Base-by-base conservation (phyloP, 345 rosid species). In the Sonneratia alba region DNA sequence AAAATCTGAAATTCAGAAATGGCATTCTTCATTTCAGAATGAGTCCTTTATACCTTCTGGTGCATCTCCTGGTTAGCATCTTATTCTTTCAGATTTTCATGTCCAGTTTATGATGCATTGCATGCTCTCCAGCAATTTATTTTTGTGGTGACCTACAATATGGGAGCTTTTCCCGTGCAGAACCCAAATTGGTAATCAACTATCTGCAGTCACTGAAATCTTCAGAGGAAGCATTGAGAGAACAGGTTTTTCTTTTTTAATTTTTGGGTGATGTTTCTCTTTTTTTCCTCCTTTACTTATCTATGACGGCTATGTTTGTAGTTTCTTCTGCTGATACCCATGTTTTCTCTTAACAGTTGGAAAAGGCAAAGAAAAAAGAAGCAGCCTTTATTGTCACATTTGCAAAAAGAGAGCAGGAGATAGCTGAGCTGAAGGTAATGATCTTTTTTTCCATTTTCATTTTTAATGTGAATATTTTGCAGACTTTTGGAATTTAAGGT, bases 321-420 rank as follows among this genome's bases (percentile, higher is more conserved):
- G 22, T 57, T 3, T 18, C 32, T n/a, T 57, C 3, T 22, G 32
- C 10, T 62, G 6, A 62, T 32, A 12, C 13, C 36, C 32, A 27
- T 62, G 24, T 24, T 75, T 74, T 69, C 61, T 79, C 74, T 81
- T 70, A 68, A 77, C 86, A 95, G 97, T 83, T 95, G 70, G 97
- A 95, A 73, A 87, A 90, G 51, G 96, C 97, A 21, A 92, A 85
- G 90, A 90, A 94, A 80, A 95, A 95, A 81, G 99, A 95, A 84
- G 99, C 97, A 63, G 92, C 99, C 19, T 92, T 89, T 80, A 92
- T 95, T 76, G 97, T 95, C 69, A 90, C 92, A 71, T 95, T 92
- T 79, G 97, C 96, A 1, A 95, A 95, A 82, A 82, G 94, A 62
- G 97, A 95, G 81, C 98, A 92, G 74, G 97, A 92, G 85, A 90